phyloP scores from a whole-genome alignment of 805 yeast species.

The Suhomyces sp. region DNA sequence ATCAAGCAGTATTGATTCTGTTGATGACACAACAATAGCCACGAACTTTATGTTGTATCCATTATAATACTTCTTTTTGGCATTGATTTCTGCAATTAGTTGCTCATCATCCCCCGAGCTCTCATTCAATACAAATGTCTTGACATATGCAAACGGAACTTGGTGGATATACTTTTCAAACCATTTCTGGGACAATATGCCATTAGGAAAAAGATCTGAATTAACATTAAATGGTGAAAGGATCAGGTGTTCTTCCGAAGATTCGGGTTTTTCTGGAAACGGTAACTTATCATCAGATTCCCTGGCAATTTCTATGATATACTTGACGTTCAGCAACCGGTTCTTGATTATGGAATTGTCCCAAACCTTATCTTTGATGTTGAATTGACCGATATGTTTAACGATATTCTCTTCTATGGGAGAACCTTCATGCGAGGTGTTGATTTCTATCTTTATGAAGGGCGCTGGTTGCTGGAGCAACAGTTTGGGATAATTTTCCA shows the following conservation, averaged over 20 bases:
- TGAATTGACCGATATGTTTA: conserved; percentile 15
- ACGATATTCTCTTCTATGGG: conserved; percentile 9
- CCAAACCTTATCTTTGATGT: conserved; percentile 28
- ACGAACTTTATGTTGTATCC: conserved; percentile 18
- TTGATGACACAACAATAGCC: conserved; percentile 19
- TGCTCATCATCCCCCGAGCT: conserved; percentile 6
- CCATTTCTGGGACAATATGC: conserved; percentile 34
- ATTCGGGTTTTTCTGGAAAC: neutral
- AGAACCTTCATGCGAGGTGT: conserved; percentile 14
- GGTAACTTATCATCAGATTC: conserved; percentile 4
- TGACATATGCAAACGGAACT: conserved; percentile 34
- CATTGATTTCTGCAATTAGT: conserved; percentile 17
- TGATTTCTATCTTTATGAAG: conserved; percentile 17
- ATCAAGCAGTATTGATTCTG: neutral
- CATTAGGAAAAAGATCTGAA: conserved; percentile 31
- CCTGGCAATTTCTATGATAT: conserved; percentile 18
- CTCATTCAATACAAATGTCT: conserved; percentile 16
- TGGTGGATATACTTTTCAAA: conserved; percentile 30
- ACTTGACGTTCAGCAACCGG: conserved; percentile 34
- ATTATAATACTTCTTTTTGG: conserved; percentile 12
- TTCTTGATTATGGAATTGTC: conserved; percentile 38
- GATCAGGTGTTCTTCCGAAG: conserved; percentile 22
- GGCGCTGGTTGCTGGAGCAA: conserved; percentile 39
- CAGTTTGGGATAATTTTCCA: conserved; percentile 33
- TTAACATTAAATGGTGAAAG: conserved; percentile 37